Conservation (phyloP, 176 grass and related monocot genomes). For the Microstegium vimineum region DNA sequence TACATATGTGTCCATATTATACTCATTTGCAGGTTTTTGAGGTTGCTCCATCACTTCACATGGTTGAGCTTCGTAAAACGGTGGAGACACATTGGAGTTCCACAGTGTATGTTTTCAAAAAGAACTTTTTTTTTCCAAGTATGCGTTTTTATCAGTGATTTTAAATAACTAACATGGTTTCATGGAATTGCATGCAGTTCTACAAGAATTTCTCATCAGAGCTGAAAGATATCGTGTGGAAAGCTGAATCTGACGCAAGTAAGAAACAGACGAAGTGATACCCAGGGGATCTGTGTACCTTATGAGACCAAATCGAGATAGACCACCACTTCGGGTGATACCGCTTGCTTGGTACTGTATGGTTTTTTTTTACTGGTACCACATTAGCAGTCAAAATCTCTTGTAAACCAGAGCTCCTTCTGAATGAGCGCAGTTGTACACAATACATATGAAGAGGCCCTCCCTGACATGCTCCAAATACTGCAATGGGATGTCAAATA, state of each 20-base stretch:
- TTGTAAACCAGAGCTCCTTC: not conserved
- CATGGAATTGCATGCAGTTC: constrained; percentile 48
- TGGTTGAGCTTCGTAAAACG: constrained; percentile 99
- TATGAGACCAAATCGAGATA: not conserved
- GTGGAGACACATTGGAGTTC: constrained; percentile 96
- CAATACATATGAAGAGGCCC: constrained; percentile 25
- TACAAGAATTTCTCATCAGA: constrained; percentile 88
- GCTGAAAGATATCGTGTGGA: constrained; percentile 93
- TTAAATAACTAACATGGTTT: not conserved
- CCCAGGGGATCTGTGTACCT: not conserved
- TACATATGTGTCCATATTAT: not conserved
- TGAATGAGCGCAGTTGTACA: constrained; percentile 4
- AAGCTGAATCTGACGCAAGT: constrained; percentile 62
- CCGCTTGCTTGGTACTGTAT: not conserved
- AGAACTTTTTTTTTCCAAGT: not conserved
- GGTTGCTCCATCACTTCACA: constrained; percentile 91
- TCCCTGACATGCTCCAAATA: not conserved
- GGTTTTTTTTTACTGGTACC: not conserved
- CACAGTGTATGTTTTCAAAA: constrained; percentile 56
- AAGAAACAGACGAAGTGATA: constrained; percentile 27
- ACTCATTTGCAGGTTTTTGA: constrained; percentile 77
- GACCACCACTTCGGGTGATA: not conserved
- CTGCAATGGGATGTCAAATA: constrained; percentile 22
- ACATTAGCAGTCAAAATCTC: not conserved
- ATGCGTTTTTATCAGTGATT: not conserved